Evolutionary conservation across 768 basidiomycete species (phyloP).

Genomic region (Rhizopogon salebrosus): DNA sequence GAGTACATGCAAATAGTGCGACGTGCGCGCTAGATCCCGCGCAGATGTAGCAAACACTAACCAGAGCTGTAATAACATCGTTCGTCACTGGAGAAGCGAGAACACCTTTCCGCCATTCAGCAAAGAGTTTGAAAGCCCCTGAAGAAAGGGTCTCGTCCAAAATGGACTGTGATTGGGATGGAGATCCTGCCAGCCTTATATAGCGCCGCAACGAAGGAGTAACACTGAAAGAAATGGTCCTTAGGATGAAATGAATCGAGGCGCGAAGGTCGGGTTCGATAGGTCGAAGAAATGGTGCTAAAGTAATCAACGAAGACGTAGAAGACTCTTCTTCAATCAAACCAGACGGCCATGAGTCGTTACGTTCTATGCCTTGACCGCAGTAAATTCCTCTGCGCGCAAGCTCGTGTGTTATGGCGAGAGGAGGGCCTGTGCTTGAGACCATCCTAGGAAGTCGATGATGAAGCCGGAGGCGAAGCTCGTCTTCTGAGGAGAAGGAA

Average conservation of each 20-base stretch:
- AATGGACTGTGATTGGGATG: slow-evolving; percentile 11
- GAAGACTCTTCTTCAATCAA: slow-evolving; percentile 45
- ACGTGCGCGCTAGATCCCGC: slow-evolving; percentile 13
- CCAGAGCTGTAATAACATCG: slow-evolving; percentile 13
- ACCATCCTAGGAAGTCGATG: slow-evolving; percentile 40
- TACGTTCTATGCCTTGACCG: neutral
- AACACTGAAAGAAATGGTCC: slow-evolving; percentile 10
- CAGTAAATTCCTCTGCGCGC: slow-evolving; percentile 20
- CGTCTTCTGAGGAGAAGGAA: slow-evolving; percentile 40
- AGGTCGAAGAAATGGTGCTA: slow-evolving; percentile 27
- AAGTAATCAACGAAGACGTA: slow-evolving; percentile 38
- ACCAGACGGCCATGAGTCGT: slow-evolving; percentile 29
- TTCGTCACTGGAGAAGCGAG: slow-evolving; percentile 3
- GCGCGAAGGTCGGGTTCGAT: slow-evolving; percentile 11
- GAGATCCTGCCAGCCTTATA: slow-evolving; percentile 10
- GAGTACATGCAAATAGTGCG: slow-evolving; percentile 12
- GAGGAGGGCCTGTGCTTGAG: slow-evolving; percentile 1
- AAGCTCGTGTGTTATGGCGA: slow-evolving; percentile 16
- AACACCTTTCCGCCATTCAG: slow-evolving; percentile 8
- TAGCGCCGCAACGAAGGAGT: slow-evolving; percentile 19
- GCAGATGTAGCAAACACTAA: slow-evolving; percentile 18
- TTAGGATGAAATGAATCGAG: slow-evolving; percentile 22
- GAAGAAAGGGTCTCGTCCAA: slow-evolving; percentile 14
- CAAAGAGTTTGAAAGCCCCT: slow-evolving; percentile 9
- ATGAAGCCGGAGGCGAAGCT: slow-evolving; percentile 38